Evolutionary conservation across 2,329 filamentous ascomycete genomes (phyloP).

Genomic region (Thelonectria olida): DNA sequence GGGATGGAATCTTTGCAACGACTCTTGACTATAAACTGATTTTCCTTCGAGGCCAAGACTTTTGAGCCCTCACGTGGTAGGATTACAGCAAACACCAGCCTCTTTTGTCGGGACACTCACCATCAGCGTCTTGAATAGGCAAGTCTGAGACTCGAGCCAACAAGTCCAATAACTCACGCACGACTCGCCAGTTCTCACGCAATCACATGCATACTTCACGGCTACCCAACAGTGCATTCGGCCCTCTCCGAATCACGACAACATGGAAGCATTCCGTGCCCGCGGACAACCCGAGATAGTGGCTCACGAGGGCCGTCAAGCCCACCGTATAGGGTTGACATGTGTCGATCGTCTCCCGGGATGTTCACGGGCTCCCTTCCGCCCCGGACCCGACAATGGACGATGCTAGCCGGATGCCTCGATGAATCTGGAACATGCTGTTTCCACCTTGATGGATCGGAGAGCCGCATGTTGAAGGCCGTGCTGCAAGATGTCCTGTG

Average conservation of each 20-base stretch:
- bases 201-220: not conserved
- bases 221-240: not conserved
- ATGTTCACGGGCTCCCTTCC: not conserved
- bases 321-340: not conserved
- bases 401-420: slow-evolving; percentile 6
- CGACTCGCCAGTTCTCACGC: not conserved
- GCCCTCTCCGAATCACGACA: not conserved
- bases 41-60: too few species aligned
- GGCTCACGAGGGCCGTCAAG: not conserved
- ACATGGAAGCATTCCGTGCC: too few species aligned
- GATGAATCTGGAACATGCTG: slow-evolving; percentile 1
- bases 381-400: slow-evolving; percentile 8
- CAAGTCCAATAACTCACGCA: too few species aligned
- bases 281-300: not conserved
- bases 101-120: too few species aligned
- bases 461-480: slow-evolving; percentile 1
- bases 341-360: not conserved
- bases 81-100: too few species aligned
- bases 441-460: slow-evolving; percentile 1
- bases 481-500: not conserved
- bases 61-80: too few species aligned
- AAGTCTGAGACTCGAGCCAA: too few species aligned
- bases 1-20: not conserved
- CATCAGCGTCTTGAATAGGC: too few species aligned
- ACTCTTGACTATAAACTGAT: not conserved